Conservation (phyloP, 257 asterid species). For the Fraxinus americana region DNA sequence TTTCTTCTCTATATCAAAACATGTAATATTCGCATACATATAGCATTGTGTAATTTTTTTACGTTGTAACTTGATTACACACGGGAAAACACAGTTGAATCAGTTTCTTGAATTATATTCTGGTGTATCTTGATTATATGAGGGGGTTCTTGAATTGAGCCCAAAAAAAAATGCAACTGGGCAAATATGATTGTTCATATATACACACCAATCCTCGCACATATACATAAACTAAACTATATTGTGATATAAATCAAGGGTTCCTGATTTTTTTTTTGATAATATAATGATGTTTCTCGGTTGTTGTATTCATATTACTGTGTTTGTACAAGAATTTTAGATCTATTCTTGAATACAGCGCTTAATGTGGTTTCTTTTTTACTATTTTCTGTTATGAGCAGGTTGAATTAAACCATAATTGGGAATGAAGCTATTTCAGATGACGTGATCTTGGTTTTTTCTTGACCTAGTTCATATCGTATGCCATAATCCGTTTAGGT, state of each 20-base stretch:
- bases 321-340: constrained; percentile 31
- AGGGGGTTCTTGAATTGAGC: background rate
- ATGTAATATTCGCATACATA: background rate
- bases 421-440: constrained; percentile 30
- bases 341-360: constrained; percentile 35
- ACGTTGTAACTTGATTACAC: background rate
- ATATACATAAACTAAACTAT: background rate
- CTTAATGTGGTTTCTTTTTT: constrained; percentile 27
- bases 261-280: background rate
- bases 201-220: background rate
- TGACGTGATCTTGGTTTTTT: constrained; percentile 34
- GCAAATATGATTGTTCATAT: background rate
- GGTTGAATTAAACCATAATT: constrained; percentile 32
- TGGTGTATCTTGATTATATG: constrained; percentile 29
- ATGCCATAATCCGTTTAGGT: constrained; percentile 23
- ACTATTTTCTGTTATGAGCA: constrained; percentile 23
- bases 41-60: constrained; percentile 18
- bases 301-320: background rate
- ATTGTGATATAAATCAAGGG: constrained; percentile 17
- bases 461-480: constrained; percentile 18
- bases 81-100: background rate
- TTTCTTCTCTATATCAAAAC: background rate
- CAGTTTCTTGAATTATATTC: constrained; percentile 19
- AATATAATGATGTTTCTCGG: background rate
- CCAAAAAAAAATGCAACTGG: background rate